Base-by-base conservation (phyloP, 768 basidiomycete species). In the Hygrocybe punicea region DNA sequence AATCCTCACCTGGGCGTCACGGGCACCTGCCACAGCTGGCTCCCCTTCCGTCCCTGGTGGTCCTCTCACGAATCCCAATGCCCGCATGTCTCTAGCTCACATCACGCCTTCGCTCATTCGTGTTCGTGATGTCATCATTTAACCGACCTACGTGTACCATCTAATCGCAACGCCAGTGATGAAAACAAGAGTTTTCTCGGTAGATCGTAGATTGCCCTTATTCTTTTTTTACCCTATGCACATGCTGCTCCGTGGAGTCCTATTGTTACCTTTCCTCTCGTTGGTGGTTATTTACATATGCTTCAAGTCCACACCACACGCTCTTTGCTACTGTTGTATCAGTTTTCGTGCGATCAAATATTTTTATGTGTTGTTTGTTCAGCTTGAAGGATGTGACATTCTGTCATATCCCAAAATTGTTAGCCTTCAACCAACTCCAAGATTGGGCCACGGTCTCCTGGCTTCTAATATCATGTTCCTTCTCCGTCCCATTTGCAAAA, bases 21-120 rank as follows among this genome's bases (percentile, higher is more conserved):
- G 66, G 46, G 25, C 49, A 44, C 54, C 67, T 42, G 56, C 68
- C 17, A 69, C 69, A 54, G 63, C 66, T 9, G 69, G 68, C 55
- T 69, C 64, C 59, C 64, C 53, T 58, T 71, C 59, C 8, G 65
- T 57, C 65, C 69, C 61, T 55, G 72, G 59, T 21, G 73, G 76
- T n/a, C 84, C 82, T 6, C 76, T 87, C 52, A 79, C 81, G 51
- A 86, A 85, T 64, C 78, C 80, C 44, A 73, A 67, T 51, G 84
- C 84, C 8, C 81, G 85, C 63, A 76, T 81, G 69, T 84, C 85
- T 19, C 79, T 80, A 39, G 70, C 80, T n/a, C 82, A 81, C 58
- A 57, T 72, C 40, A 40, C 78, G 1, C 74, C 82, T 4, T 67
- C 75, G 24, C 72, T 77, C 56, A 67, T 79, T 56, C 81, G 77